Evolutionary conservation across 2,329 filamentous ascomycete species (phyloP).

Genomic region (Grosmannia huntii): DNA sequence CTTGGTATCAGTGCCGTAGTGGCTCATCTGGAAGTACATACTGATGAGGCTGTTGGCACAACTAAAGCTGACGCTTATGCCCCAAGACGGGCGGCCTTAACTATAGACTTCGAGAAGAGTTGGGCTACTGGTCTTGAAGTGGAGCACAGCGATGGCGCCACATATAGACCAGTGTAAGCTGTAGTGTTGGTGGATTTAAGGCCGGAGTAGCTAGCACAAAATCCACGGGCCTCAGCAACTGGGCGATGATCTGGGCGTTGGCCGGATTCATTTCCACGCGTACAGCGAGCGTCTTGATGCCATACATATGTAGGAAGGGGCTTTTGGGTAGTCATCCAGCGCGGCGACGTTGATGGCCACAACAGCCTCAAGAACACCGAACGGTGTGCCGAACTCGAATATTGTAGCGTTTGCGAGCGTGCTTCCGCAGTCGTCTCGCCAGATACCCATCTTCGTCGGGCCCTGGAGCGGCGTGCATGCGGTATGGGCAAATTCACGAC

Average conservation of each 20-base stretch:
- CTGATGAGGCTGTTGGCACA: constrained; percentile 97
- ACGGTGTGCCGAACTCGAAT: too few species aligned
- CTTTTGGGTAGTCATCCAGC: constrained; percentile 54
- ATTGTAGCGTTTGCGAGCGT: too few species aligned
- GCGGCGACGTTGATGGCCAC: too few species aligned
- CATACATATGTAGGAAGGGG: constrained; percentile 87
- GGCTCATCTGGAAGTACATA: constrained; percentile 99
- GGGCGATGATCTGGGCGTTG: constrained; percentile 80
- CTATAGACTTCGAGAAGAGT: constrained; percentile 69
- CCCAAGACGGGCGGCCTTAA: constrained; percentile 81
- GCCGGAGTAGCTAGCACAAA: constrained; percentile 94
- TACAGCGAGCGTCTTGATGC: constrained; percentile 91
- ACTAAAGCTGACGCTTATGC: constrained; percentile 93
- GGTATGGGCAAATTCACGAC: too few species aligned
- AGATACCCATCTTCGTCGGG: too few species aligned
- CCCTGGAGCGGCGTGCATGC: too few species aligned
- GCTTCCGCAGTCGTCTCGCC: too few species aligned
- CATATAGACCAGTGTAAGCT: constrained; percentile 90
- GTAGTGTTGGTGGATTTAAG: constrained; percentile 86
- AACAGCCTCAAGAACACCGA: too few species aligned
- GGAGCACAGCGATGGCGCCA: constrained; percentile 89
- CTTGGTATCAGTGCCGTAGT: constrained; percentile 94
- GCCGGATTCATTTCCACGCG: constrained; percentile 97
- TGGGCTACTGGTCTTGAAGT: constrained; percentile 88
- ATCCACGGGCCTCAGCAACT: constrained; percentile 87